Evolutionary conservation across 2,329 filamentous ascomycete species (phyloP).

Genomic region (Bipolaris gigantea): DNA sequence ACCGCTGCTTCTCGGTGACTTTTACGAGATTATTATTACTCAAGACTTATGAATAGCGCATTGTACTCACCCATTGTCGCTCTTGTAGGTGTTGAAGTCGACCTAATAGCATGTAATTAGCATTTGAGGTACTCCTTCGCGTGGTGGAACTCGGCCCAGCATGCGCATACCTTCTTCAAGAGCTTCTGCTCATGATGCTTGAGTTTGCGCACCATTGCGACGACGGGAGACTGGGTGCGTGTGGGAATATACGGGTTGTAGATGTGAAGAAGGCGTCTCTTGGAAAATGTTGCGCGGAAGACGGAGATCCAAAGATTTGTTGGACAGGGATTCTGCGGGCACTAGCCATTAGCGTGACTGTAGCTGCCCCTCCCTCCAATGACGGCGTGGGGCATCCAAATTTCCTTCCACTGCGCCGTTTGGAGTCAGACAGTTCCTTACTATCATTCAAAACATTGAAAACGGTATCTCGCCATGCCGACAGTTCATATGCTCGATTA

Average conservation of each 20-base stretch:
- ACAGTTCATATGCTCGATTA: conserved; percentile 83
- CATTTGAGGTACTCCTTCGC: not conserved
- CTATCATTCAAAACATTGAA: not conserved
- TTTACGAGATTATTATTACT: not conserved
- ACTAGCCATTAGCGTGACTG: conserved; percentile 15
- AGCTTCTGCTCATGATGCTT: conserved; percentile 95
- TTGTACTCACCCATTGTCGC: conserved; percentile 62
- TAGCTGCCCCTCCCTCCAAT: conserved; percentile 14
- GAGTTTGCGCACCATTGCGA: conserved; percentile 84
- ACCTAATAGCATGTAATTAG: conserved; percentile 50
- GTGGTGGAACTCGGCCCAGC: not conserved
- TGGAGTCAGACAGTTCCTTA: conserved; percentile 6
- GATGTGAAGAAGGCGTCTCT: not conserved
- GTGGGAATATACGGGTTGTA: not conserved
- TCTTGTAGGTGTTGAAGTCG: conserved; percentile 93
- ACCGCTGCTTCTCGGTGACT: conserved; percentile 78
- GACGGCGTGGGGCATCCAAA: conserved; percentile 16
- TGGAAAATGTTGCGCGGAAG: conserved; percentile 1
- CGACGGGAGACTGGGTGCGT: not conserved
- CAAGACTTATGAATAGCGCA: no score
- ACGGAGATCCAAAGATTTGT: conserved; percentile 22
- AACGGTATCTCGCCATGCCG: conserved; percentile 59
- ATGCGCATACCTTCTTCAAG: conserved; percentile 61
- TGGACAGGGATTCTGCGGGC: conserved; percentile 14
- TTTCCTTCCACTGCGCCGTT: conserved; percentile 1